Evolutionary conservation across 129 eudicot genomes (phyloP), one percentile per base, ranked within the genome.

Genomic region (Silybum marianum): DNA sequence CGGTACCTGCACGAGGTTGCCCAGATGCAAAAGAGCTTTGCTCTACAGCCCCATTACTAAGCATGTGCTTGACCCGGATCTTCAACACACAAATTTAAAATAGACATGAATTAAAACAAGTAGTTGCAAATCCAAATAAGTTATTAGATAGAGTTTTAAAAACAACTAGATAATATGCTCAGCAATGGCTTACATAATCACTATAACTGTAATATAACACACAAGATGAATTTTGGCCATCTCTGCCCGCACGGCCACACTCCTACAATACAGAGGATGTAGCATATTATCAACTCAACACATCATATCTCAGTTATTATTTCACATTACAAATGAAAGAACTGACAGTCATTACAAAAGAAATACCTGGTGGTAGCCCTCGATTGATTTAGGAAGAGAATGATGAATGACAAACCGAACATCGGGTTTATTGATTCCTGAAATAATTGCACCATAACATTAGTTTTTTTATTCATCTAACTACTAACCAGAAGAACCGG

Each of bases 221-320:
- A 85, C 99, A 96, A 51, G 97, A 89, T 23, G 99, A 76, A 82
- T 73, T 89, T 74, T 71, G 93, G 63, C 99, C 98, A 90, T 96
- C 99, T 84, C 99, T 93, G 78, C 99, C 99, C 81, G 99, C 98
- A 84, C 99, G 99, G 19, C 99, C 99, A 82, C 99, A 96, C 90
- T 96, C 99, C 99, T 96, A 68, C 76, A 80, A 16, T 40, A 80
- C 66, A 84, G 7, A 36, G 28, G 13, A 65, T 71, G 48, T 14
- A 71, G 60, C 30, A 24, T 13, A 58, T 67, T 68, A 80, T 66
- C 9, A 60, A 81, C 69, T 40, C 39, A 69, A 77, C n/a, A 54
- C 24, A 54, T 72, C 22, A 21, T 62, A 63, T 73, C 12, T 77
- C 69, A 24, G 69, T 72, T 54, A 85, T 73, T 44, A 81, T 66